A percentile compares a stretch with the other conserved stretches of the same genome.
phyloP scores from a whole-genome alignment of 257 asterid genomes.

The Parsonsia alboflavescens region DNA sequence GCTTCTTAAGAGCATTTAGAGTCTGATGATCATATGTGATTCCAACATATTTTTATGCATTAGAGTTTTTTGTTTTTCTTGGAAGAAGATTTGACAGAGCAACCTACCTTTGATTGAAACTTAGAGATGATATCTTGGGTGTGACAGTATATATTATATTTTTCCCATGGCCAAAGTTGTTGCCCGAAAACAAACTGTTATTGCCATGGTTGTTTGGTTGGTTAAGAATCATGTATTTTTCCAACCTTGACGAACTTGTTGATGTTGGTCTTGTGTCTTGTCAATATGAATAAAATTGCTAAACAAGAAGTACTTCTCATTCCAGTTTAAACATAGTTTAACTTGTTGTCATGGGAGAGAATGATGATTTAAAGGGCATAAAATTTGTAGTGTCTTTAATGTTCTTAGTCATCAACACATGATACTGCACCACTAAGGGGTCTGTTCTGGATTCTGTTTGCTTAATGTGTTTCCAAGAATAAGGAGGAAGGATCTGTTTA shows the following conservation, averaged over 20 bases:
- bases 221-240: conserved; percentile 3
- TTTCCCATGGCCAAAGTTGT: conserved; percentile 24
- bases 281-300: neutral
- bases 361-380: no score
- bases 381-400: no score
- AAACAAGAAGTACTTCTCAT: neutral
- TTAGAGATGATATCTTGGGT: neutral
- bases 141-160: conserved; percentile 8
- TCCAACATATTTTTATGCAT: conserved; percentile 5
- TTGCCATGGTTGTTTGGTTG: conserved; percentile 20
- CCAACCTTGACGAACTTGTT: conserved; percentile 4
- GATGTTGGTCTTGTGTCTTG: neutral
- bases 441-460: neutral
- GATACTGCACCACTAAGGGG: no score
- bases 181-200: neutral
- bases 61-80: neutral
- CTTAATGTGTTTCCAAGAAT: neutral
- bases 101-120: no score
- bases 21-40: neutral
- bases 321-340: neutral
- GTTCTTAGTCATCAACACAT: no score
- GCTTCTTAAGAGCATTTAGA: neutral
- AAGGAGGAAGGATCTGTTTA: neutral
- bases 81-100: neutral
- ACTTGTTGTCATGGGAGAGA: neutral